Evolutionary conservation across 2,329 filamentous ascomycete species (phyloP).

Genomic region (Aspergillus awamori): DNA sequence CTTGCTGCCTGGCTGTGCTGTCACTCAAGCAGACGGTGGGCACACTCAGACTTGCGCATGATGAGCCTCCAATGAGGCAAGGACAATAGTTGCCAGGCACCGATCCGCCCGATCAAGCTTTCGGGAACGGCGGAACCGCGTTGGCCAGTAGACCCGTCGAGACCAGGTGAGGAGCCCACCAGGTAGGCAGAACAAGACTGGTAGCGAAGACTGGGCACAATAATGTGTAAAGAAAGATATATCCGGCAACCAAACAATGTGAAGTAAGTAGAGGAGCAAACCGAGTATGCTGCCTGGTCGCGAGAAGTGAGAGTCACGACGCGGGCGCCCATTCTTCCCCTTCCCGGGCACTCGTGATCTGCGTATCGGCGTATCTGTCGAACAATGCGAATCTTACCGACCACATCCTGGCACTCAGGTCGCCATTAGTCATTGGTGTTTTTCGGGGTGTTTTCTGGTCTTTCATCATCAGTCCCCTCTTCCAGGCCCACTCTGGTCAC

Average conservation of each 20-base stretch:
- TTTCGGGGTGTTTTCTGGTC: neutral
- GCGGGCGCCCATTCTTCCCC: no score
- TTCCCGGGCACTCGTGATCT: no score
- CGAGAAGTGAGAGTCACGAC: no score
- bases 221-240: neutral
- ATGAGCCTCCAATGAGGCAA: neutral
- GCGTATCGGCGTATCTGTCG: no score
- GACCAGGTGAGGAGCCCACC: neutral
- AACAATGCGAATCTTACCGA: no score
- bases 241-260: no score
- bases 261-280: no score
- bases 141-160: neutral
- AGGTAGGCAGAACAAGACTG: neutral
- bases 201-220: neutral
- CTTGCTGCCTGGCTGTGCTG: neutral
- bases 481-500: neutral
- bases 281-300: no score
- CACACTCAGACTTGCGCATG: no score
- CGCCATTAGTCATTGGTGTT: neutral
- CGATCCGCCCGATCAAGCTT: conserved; percentile 6
- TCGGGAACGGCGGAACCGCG: conserved; percentile 9
- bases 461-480: neutral
- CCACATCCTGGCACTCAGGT: no score
- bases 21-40: neutral
- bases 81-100: neutral